Conservation (phyloP, 768 basidiomycete genomes). For the Tylopilus subfusipes region DNA sequence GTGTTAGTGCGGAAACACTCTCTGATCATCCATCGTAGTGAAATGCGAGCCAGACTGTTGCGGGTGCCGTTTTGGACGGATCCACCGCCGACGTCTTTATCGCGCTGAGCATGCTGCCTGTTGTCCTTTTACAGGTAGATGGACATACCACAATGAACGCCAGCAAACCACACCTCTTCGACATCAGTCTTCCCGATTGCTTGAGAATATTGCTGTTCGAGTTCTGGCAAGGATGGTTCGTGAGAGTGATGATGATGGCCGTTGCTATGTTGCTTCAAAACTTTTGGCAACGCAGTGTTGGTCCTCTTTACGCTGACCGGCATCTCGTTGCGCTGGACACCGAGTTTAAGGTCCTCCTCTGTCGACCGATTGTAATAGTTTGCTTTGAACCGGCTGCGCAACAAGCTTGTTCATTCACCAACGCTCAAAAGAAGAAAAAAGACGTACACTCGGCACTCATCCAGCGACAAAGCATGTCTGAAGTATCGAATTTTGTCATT, state of each 20-base stretch:
- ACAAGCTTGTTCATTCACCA: not conserved
- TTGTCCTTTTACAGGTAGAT: not conserved
- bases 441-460: conserved; percentile 56
- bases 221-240: conserved; percentile 24
- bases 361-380: conserved; percentile 41
- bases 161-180: conserved; percentile 79
- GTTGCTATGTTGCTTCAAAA: not conserved
- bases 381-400: conserved; percentile 31
- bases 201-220: conserved; percentile 41
- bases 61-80: conserved; percentile 54
- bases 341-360: conserved; percentile 38
- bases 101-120: not conserved
- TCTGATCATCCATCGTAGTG: conserved; percentile 76
- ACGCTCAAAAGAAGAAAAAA: conserved; percentile 6
- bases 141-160: conserved; percentile 63
- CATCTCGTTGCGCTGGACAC: conserved; percentile 51
- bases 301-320: conserved; percentile 33
- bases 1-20: conserved; percentile 54
- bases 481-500: conserved; percentile 63
- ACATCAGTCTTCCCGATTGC: conserved; percentile 51
- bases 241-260: conserved; percentile 1
- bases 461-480: conserved; percentile 70
- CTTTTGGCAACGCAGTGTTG: not conserved
- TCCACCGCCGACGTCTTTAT: conserved; percentile 73
- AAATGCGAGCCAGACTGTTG: conserved; percentile 63